Percentiles rank a stretch among this genome's conserved stretches.
Evolutionary conservation across 2,329 filamentous ascomycete species (phyloP).

Genomic region (Phyllosticta citriasiana): DNA sequence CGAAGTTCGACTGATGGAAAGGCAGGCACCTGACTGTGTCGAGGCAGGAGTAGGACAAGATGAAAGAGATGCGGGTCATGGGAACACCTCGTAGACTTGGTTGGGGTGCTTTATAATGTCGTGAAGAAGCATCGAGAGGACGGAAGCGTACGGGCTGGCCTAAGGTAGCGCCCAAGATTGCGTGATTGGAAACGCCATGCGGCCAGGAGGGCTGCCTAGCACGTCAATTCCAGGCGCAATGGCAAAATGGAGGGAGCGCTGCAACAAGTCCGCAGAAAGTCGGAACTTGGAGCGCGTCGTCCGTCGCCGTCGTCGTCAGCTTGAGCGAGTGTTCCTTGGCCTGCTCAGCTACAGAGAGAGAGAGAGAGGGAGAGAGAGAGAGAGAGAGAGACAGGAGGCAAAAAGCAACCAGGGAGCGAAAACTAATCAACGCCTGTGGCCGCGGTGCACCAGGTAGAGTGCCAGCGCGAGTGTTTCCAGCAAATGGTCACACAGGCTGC

Average conservation of each 20-base stretch:
- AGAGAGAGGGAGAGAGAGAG: not conserved
- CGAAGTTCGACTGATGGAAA: not conserved
- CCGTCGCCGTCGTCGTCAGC: not conserved
- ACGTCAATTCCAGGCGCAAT: conserved; percentile 6
- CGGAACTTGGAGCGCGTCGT: no score
- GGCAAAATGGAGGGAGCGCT: not conserved
- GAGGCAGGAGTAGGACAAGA: not conserved
- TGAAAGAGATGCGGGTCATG: not conserved
- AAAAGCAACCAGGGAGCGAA: not conserved
- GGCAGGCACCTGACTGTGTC: not conserved
- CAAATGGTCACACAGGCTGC: not conserved
- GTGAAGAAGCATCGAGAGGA: not conserved
- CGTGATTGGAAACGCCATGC: conserved; percentile 6
- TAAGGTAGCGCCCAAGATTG: conserved; percentile 3
- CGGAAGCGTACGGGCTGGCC: conserved; percentile 1
- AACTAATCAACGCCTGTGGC: not conserved
- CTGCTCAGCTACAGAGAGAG: no score
- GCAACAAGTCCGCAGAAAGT: not conserved
- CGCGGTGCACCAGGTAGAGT: not conserved
- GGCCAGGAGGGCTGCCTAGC: not conserved
- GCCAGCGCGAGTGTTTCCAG: not conserved
- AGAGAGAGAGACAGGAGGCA: not conserved
- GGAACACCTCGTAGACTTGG: no score
- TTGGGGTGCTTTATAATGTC: not conserved
- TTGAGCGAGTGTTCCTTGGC: not conserved